phyloP scores from a whole-genome alignment of 2,329 filamentous ascomycete species.

The Aspergillus tamarii region DNA sequence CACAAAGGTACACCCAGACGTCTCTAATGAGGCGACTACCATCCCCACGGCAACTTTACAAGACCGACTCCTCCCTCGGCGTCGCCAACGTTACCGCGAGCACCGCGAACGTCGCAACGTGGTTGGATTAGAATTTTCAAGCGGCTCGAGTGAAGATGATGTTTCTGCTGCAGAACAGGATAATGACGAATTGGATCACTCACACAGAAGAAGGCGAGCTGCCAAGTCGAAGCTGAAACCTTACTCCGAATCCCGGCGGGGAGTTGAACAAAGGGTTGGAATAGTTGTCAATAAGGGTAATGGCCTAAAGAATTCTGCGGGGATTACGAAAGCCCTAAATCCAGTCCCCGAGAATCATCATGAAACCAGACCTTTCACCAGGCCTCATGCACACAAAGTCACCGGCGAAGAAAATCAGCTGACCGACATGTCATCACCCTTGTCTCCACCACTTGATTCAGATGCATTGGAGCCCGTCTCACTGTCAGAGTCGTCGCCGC shows the following conservation, averaged over 20 bases:
- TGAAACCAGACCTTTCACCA: not conserved
- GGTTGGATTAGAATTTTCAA: constrained; percentile 26
- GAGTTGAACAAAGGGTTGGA: constrained; percentile 4
- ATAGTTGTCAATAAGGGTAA: not conserved
- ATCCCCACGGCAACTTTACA: constrained; percentile 42
- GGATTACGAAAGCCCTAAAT: not conserved
- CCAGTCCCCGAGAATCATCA: not conserved
- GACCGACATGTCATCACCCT: constrained; percentile 31
- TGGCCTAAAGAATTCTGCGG: constrained; percentile 11
- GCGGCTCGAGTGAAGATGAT: constrained; percentile 33
- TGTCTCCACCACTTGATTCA: constrained; percentile 38
- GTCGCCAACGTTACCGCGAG: constrained; percentile 31
- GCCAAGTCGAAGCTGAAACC: constrained; percentile 26
- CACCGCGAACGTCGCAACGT: constrained; percentile 10
- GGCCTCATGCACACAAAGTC: constrained; percentile 15
- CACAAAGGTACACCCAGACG: not conserved
- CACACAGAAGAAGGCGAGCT: constrained; percentile 24
- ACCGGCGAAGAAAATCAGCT: constrained; percentile 37
- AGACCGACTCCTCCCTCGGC: constrained; percentile 39
- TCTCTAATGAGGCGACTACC: constrained; percentile 18
- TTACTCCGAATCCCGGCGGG: constrained; percentile 20
- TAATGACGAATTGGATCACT: constrained; percentile 42
- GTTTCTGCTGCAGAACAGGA: constrained; percentile 29
- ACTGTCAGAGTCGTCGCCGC: constrained; percentile 12
- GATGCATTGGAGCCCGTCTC: constrained; percentile 32